Percentiles rank a stretch among this genome's conserved stretches.
phyloP scores from a whole-genome alignment of 1,284 basidiomycete species.

The Ceratobasidium sp. region DNA sequence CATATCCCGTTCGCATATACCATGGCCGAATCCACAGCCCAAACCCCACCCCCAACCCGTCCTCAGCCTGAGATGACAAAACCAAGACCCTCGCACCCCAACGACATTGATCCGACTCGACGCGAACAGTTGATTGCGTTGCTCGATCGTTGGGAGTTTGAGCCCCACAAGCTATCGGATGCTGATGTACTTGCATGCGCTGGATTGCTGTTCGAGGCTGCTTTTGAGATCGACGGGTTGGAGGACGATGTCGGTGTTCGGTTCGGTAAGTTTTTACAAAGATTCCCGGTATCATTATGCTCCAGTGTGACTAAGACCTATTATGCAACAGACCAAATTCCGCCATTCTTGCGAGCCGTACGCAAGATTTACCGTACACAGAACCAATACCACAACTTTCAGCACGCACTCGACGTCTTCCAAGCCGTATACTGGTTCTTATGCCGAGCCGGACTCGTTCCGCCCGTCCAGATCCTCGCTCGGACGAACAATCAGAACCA shows the following conservation, averaged over 20 bases:
- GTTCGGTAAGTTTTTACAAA: slow-evolving; percentile 66
- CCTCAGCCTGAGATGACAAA: slow-evolving; percentile 56
- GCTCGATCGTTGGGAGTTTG: slow-evolving; percentile 86
- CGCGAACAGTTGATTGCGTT: slow-evolving; percentile 66
- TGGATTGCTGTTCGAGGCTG: slow-evolving; percentile 74
- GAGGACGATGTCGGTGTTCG: slow-evolving; percentile 73
- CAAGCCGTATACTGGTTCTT: slow-evolving; percentile 92
- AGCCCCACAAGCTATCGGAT: slow-evolving; percentile 82
- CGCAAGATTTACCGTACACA: slow-evolving; percentile 86
- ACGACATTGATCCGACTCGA: slow-evolving; percentile 56
- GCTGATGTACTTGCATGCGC: slow-evolving; percentile 84
- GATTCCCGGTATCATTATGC: slow-evolving; percentile 38
- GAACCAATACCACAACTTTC: slow-evolving; percentile 96
- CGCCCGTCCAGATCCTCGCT: slow-evolving; percentile 73
- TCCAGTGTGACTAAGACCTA: slow-evolving; percentile 28
- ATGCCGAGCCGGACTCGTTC: slow-evolving; percentile 79
- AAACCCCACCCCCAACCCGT: slow-evolving; percentile 31
- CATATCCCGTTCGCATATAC: slow-evolving; percentile 64
- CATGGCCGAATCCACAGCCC: slow-evolving; percentile 49
- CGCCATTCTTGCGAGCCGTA: slow-evolving; percentile 82
- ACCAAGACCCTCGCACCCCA: slow-evolving; percentile 46
- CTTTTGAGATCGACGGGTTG: slow-evolving; percentile 74
- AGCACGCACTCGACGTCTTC: slow-evolving; percentile 93
- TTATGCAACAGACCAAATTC: slow-evolving; percentile 66
- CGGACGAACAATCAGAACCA: slow-evolving; percentile 48